Percentiles rank a stretch among this genome's conserved stretches.
These are phyloP conservation scores for Fusarium sp. DNA, from an alignment of 2,329 filamentous ascomycete genomes.

Conservation along the genomic window DNA sequence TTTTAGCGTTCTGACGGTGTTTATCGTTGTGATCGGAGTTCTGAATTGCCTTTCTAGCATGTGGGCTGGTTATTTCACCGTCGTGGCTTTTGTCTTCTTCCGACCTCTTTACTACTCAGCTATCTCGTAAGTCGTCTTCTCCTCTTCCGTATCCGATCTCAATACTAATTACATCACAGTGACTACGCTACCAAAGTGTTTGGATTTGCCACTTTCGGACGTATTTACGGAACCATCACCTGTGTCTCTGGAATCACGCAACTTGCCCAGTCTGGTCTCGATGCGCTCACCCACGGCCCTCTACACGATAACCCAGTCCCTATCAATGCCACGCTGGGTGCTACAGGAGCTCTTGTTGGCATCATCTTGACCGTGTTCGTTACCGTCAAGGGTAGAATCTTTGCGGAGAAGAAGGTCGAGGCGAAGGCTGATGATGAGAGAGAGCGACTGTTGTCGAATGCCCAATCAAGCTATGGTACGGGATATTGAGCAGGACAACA, in stretches of 20 bases:
- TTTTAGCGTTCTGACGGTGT: constrained; percentile 66
- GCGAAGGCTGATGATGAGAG: constrained; percentile 23
- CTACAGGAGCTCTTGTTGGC: constrained; percentile 9
- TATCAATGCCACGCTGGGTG: constrained; percentile 18
- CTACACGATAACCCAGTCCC: constrained; percentile 17
- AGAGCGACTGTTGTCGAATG: constrained; percentile 27
- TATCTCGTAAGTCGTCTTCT: constrained; percentile 63
- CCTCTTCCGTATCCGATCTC: accelerated
- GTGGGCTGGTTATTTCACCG: constrained; percentile 73
- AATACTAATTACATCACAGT: constrained; percentile 37
- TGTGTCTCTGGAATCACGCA: constrained; percentile 78
- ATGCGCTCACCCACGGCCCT: constrained; percentile 66
- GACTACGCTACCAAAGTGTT: constrained; percentile 86
- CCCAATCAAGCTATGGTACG: constrained; percentile 14
- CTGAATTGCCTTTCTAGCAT: constrained; percentile 72
- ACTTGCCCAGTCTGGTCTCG: constrained; percentile 75
- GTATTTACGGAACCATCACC: constrained; percentile 81
- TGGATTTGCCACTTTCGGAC: constrained; percentile 82
- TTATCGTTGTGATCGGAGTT: constrained; percentile 68
- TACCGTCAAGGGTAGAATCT: constrained; percentile 11
- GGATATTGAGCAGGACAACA: not conserved
- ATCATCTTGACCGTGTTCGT: constrained; percentile 15
- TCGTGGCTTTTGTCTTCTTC: constrained; percentile 76
- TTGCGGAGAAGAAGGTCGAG: constrained; percentile 31
- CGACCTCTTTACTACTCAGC: constrained; percentile 82